Percentiles rank a stretch among this genome's conserved stretches.
phyloP scores from a whole-genome alignment of 345 rosid species.

The Sapria himalayana region DNA sequence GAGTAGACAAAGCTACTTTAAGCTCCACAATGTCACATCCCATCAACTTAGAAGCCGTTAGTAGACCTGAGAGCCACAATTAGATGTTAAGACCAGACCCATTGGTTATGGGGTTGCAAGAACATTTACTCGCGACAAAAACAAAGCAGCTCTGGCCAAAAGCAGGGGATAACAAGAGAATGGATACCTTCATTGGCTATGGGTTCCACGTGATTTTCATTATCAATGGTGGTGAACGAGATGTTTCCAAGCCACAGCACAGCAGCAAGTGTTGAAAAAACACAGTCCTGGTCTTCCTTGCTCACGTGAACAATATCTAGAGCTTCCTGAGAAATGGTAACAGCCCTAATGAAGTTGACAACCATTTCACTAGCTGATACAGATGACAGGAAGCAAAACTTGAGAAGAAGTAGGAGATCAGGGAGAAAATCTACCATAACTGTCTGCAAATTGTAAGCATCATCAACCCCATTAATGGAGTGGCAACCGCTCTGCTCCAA shows the following conservation, averaged over 20 bases:
- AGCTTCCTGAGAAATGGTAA: conserved; percentile 48
- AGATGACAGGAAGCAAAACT: not conserved
- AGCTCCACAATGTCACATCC: conserved; percentile 53
- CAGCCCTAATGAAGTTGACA: conserved; percentile 7
- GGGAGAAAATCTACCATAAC: conserved; percentile 34
- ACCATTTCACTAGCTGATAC: conserved; percentile 2
- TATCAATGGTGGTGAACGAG: conserved; percentile 57
- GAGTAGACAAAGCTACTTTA: conserved; percentile 61
- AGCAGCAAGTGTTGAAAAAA: conserved; percentile 90
- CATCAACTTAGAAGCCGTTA: conserved; percentile 55
- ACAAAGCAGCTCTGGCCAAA: no score
- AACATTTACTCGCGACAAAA: no score
- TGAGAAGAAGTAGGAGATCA: conserved; percentile 5
- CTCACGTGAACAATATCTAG: conserved; percentile 84
- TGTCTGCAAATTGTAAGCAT: conserved; percentile 43
- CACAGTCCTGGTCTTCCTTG: conserved; percentile 90
- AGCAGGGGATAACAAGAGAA: conserved; percentile 1
- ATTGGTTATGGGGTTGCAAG: not conserved
- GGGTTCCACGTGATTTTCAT: conserved; percentile 87
- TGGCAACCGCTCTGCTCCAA: conserved; percentile 77
- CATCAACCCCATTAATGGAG: conserved; percentile 62
- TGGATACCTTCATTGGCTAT: conserved; percentile 51
- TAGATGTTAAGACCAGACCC: not conserved
- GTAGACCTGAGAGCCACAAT: conserved; percentile 33
- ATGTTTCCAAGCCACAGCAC: conserved; percentile 93